A percentile compares a stretch with the other conserved stretches of the same genome.
Evolutionary conservation across 768 basidiomycete species (phyloP).

Genomic region (Serendipita vermifera): DNA sequence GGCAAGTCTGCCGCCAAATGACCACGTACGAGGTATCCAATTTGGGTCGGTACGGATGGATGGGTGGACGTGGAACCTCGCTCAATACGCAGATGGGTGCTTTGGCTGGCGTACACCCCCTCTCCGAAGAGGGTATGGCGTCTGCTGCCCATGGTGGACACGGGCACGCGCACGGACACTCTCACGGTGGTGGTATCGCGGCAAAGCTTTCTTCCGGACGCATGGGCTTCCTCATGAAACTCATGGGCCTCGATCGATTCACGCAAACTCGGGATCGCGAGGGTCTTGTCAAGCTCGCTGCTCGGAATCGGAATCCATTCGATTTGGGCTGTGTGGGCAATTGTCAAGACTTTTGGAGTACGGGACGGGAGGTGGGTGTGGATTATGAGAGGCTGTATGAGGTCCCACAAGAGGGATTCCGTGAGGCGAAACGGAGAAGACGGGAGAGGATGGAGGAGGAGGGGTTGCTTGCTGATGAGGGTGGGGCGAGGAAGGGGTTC

Average conservation of each 20-base stretch:
- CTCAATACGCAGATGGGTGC: conserved; percentile 68
- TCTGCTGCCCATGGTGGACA: conserved; percentile 31
- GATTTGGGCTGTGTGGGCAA: conserved; percentile 67
- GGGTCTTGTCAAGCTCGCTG: conserved; percentile 57
- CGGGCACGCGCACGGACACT: conserved; percentile 32
- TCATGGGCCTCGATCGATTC: conserved; percentile 89
- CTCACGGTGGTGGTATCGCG: conserved; percentile 24
- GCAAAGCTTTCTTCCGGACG: no score
- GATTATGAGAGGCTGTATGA: conserved; percentile 85
- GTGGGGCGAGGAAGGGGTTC: conserved; percentile 32
- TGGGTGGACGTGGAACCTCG: conserved; percentile 76
- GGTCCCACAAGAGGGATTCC: conserved; percentile 75
- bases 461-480: conserved; percentile 27
- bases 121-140: conserved; percentile 24
- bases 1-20: conserved; percentile 90
- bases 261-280: conserved; percentile 81
- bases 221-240: conserved; percentile 67
- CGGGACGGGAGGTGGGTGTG: conserved; percentile 72
- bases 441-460: conserved; percentile 47
- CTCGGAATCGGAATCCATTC: conserved; percentile 79
- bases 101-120: conserved; percentile 37
- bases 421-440: conserved; percentile 47
- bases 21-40: conserved; percentile 94
- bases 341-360: conserved; percentile 91
- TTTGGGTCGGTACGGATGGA: conserved; percentile 87